phyloP scores from a whole-genome alignment of 179 eudicot species.

The Nepenthes alata region DNA sequence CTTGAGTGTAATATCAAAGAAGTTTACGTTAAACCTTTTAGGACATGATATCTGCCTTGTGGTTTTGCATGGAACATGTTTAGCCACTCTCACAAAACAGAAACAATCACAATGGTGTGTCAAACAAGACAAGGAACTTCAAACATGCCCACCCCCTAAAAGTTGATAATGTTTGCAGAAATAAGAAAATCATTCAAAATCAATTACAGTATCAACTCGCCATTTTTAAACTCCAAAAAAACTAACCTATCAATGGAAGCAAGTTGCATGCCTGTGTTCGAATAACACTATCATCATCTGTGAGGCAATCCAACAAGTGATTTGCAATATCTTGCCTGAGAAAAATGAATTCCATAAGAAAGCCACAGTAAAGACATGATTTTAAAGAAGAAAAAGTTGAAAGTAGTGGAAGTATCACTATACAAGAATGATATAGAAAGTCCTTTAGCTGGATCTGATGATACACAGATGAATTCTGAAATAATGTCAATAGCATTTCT shows the following conservation, averaged over 20 bases:
- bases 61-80: too few species aligned
- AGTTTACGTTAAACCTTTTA: too few species aligned
- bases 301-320: slow-evolving; percentile 41
- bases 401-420: slow-evolving; percentile 2
- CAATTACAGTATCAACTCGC: not conserved
- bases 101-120: too few species aligned
- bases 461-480: slow-evolving; percentile 35
- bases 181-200: too few species aligned
- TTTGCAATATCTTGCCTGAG: slow-evolving; percentile 49
- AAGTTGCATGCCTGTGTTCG: slow-evolving; percentile 33
- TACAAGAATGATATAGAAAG: slow-evolving; percentile 24
- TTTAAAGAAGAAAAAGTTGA: not conserved
- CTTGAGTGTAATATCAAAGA: too few species aligned
- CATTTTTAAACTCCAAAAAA: not conserved
- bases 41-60: too few species aligned
- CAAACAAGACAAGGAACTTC: too few species aligned
- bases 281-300: slow-evolving; percentile 45
- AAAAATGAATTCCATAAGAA: not conserved
- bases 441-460: slow-evolving; percentile 20
- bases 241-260: slow-evolving; percentile 55
- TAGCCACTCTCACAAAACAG: too few species aligned
- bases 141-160: too few species aligned
- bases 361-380: slow-evolving; percentile 1
- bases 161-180: too few species aligned
- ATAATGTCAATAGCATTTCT: slow-evolving; percentile 59